phyloP scores from a whole-genome alignment of 2,329 filamentous ascomycete species.

The Phyllosticta capitalensis region DNA sequence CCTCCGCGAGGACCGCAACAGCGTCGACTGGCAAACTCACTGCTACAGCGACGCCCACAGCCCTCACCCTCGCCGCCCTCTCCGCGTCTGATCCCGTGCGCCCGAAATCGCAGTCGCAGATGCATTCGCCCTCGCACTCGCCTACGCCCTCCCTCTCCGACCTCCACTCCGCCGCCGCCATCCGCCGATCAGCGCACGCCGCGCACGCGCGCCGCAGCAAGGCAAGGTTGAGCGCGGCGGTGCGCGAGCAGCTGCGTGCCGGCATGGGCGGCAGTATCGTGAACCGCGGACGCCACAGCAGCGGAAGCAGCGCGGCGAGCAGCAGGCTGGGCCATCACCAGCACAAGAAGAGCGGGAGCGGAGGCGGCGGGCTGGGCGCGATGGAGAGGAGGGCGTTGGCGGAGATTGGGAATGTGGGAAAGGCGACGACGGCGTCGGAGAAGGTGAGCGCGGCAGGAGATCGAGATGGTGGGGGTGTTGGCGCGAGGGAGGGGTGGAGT shows the following conservation, averaged over 20 bases:
- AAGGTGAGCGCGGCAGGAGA: neutral
- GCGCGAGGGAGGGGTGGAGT: neutral
- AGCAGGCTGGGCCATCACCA: neutral
- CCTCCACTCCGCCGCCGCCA: neutral
- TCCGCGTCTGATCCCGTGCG: neutral
- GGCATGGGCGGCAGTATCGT: conserved; percentile 1
- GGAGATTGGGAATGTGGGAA: neutral
- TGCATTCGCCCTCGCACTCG: neutral
- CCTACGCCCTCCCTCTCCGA: neutral
- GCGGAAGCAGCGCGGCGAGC: neutral
- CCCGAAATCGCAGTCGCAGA: no score
- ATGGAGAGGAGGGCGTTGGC: neutral
- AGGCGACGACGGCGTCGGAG: neutral
- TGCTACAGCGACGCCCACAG: neutral
- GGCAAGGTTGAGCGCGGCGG: neutral
- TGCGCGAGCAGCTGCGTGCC: conserved; percentile 1
- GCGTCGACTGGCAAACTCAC: neutral
- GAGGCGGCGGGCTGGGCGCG: neutral
- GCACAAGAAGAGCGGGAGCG: neutral
- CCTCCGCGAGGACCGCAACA: neutral
- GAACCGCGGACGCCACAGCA: conserved; percentile 4
- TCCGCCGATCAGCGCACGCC: neutral
- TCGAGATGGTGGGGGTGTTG: neutral
- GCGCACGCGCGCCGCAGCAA: neutral
- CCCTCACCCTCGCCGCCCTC: neutral